Evolutionary conservation across 2,329 filamentous ascomycete species (phyloP), one percentile per base, ranked within the genome.

Genomic region (Aureobasidium sp.): DNA sequence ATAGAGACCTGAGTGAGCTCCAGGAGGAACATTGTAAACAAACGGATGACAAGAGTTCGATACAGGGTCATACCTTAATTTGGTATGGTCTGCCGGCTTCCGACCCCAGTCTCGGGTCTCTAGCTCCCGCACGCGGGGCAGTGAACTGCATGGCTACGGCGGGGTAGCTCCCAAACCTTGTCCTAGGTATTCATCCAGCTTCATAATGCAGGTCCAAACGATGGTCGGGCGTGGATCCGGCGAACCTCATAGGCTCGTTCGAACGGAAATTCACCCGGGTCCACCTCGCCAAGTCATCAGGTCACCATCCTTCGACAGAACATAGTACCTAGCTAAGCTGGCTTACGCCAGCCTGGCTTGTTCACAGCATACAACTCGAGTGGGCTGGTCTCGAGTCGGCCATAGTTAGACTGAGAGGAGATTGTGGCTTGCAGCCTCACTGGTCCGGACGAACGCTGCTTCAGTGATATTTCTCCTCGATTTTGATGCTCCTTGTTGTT

Each of bases 231-330:
- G 29, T 36, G 24, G 12, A n/a, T 55, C 37, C 15, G 37, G 8
- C 9, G 29, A 15, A 24, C 39, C 47, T 52, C 55, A 63, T 63
- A 60, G 62, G 53, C 62, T 63, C 55, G 62, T 60, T 52, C 53
- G 52, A 63, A 63, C 13, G 62, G 62, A 55, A 36, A 24, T 20
- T 2, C 17, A 26, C 37, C 47, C 20, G 10, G 44, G 12, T 59
- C 29, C 55, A 3, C 29, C 32, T 20, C 15, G 55, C 55, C 55
- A 59, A 59, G 55, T 48, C 41, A 59, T 29, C 32, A 47, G 55
- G 55, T 59, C 44, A 12, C 29, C 13, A 59, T 48, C 55, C 55
- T 59, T 39, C 43, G 32, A 47, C 20, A 59, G 10, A 48, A 29
- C 32, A 20, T 48, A 48, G 26, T 27, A 48, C 20, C 41, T 44